Conservation (phyloP, 371 early-diverging fungal genomes). For the Mucor velutinosus region DNA sequence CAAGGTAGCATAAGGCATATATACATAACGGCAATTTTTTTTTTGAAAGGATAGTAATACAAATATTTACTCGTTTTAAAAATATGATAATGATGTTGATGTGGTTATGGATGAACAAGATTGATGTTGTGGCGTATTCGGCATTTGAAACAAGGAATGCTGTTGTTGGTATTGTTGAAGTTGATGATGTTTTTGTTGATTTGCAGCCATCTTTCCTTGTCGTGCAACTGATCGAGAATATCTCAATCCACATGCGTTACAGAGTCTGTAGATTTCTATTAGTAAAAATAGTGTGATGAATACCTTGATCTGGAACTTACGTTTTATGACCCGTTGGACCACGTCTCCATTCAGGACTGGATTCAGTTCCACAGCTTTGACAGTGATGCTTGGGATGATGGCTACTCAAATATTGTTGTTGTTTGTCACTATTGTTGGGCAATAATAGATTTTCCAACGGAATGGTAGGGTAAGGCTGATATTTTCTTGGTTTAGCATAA, state of each 20-base stretch:
- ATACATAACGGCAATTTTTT: neutral
- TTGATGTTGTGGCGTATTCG: constrained; percentile 15
- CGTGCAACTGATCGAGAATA: constrained; percentile 49
- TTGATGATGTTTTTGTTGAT: constrained; percentile 8
- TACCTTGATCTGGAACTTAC: constrained; percentile 21
- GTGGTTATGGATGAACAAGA: neutral
- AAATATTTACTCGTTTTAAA: neutral
- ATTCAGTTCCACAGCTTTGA: constrained; percentile 48
- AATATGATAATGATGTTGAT: neutral
- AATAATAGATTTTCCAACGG: neutral
- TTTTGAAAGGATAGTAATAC: neutral
- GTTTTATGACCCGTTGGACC: constrained; percentile 56
- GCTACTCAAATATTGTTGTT: constrained; percentile 3
- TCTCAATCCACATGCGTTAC: constrained; percentile 53
- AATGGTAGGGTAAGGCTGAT: neutral
- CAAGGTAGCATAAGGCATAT: neutral
- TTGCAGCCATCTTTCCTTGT: constrained; percentile 30
- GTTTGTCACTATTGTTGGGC: constrained; percentile 2
- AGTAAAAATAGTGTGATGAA: neutral
- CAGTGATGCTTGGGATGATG: constrained; percentile 19
- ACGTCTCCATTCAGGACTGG: constrained; percentile 55
- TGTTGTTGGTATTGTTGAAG: constrained; percentile 12
- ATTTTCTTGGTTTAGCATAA: neutral
- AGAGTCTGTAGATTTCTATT: constrained; percentile 30
- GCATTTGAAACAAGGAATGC: constrained; percentile 23